Conservation (phyloP, 306 rosid genomes). For the Phaseolus lunatus region DNA sequence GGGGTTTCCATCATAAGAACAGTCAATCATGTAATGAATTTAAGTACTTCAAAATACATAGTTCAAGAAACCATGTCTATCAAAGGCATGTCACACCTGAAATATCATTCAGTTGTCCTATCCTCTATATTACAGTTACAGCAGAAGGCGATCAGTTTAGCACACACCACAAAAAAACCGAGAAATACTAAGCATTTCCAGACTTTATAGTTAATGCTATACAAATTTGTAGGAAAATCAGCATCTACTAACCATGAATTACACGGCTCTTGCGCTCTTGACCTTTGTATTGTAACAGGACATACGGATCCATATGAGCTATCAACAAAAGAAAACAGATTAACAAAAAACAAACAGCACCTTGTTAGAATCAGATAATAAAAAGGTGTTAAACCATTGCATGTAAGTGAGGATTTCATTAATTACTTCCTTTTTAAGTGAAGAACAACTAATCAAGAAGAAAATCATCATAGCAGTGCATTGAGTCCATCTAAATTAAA, state of each 20-base stretch:
- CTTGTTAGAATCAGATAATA: constrained; percentile 21
- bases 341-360: neutral
- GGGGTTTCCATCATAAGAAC: neutral
- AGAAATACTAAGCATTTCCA: neutral
- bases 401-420: constrained; percentile 4
- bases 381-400: neutral
- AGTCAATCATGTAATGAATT: constrained; percentile 11
- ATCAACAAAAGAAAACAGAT: constrained; percentile 34
- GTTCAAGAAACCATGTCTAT: constrained; percentile 1
- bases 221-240: neutral
- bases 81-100: neutral
- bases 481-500: constrained; percentile 2
- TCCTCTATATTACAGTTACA: neutral
- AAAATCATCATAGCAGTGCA: constrained; percentile 13
- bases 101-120: neutral
- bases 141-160: neutral
- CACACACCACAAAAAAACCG: neutral
- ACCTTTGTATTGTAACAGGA: constrained; percentile 72
- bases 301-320: constrained; percentile 88
- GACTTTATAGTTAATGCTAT: constrained; percentile 9
- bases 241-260: constrained; percentile 60
- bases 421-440: neutral
- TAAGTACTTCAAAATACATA: neutral
- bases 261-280: constrained; percentile 82
- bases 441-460: neutral